A percentile compares a stretch with the other conserved stretches of the same genome.
Evolutionary conservation across 73 alveolate genomes (phyloP).

Genomic region (Paramecium biaurelia): DNA sequence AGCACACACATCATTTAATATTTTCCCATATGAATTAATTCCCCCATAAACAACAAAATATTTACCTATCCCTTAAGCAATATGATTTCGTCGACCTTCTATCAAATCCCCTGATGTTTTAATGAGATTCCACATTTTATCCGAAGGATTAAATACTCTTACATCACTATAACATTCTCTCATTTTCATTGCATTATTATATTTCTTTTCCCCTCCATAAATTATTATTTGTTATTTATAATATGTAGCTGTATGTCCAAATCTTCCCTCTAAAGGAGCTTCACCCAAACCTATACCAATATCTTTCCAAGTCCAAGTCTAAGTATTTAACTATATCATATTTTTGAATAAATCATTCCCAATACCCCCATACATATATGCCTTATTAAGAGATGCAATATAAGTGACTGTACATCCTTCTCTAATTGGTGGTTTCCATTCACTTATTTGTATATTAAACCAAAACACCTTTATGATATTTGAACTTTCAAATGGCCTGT

Average conservation of each 20-base stretch:
- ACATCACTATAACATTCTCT: conserved; percentile 60
- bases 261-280: conserved; percentile 56
- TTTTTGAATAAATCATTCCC: conserved; percentile 60
- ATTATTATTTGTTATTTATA: conserved; percentile 32
- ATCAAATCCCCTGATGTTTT: conserved; percentile 51
- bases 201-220: conserved; percentile 63
- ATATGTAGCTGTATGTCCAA: conserved; percentile 58
- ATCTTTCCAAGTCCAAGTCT: conserved; percentile 58
- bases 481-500: not conserved
- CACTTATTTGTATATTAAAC: conserved; percentile 41
- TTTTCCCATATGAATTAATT: conserved; percentile 49
- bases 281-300: conserved; percentile 45
- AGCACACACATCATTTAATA: conserved; percentile 35
- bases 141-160: not conserved
- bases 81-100: conserved; percentile 63
- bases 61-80: conserved; percentile 15
- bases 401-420: conserved; percentile 61
- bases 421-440: conserved; percentile 61
- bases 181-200: conserved; percentile 51
- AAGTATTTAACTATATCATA: not conserved
- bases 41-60: conserved; percentile 58
- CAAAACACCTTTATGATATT: conserved; percentile 46
- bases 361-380: conserved; percentile 60
- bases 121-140: conserved; percentile 26
- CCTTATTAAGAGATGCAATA: not conserved